Base-by-base conservation (phyloP, 2,329 filamentous ascomycete species). In the Zymoseptoria brevis region DNA sequence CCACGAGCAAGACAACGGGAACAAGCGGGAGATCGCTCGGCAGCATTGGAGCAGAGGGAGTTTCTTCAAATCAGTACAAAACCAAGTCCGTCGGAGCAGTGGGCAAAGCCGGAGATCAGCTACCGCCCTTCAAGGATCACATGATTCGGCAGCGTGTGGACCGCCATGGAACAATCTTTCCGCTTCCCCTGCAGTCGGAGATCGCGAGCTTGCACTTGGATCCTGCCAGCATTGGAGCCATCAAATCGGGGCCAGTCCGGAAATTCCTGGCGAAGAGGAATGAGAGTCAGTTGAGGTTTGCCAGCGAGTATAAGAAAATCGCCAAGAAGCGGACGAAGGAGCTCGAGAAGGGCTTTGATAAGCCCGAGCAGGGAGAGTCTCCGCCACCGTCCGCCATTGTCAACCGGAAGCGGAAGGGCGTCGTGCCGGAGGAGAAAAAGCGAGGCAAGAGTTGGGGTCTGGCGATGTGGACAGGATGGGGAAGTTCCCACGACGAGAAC, bases 91-190 rank as follows among this genome's bases (percentile, higher is more conserved):
- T 64, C 19, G 69, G 69, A 19, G 74, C 80, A n/a, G 82, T 96
- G 7, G 92, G 93, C n/a, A 90, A 83, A 70, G 91, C 92, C 2
- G 92, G 92, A 1, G 91, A 96, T 67, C 83, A 89, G 3, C 76
- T 96, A 0, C 93, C 91, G 0, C 76, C 81, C 0, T 97, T 96
- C 73, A 81, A 84, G 56, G 80, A 87, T 60, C 87, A 95, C 72
- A 96, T 97, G 92, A 92, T 99, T 62, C 87, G 94, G 8, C 91
- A 99, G 72, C 81, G 88, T 26, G 86, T 97, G 19, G 88, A 89
- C 61, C 81, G 88, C 1, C 85, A 93, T 69, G 94, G 94, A 4
- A 80, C 81, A 11, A 86, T 92, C 21, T 85, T 86, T 60, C 81
- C 84, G 0, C 79, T 99, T 4, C 80, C 83, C 0, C 79, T 85